A percentile compares a stretch with the other conserved stretches of the same genome.
These are phyloP conservation scores for Pseudocohnilembus persalinus DNA, from an alignment of 169 alveolate species.

Conservation along the genomic window DNA sequence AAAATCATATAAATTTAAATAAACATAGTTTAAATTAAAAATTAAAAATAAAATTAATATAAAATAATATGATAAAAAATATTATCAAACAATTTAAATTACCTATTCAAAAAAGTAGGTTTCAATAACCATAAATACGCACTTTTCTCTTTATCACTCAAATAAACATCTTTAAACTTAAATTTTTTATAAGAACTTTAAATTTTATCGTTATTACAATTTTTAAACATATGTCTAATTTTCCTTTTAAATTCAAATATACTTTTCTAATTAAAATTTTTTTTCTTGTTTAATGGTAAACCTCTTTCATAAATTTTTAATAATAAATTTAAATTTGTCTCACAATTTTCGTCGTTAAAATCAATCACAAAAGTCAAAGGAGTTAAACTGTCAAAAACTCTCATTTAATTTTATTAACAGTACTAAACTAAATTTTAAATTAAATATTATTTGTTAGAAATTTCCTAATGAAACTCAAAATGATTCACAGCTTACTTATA, in stretches of 20 bases:
- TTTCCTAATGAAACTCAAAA: slow-evolving; percentile 67
- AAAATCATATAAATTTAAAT: no score
- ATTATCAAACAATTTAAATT: no score
- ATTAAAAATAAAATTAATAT: no score
- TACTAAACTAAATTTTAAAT: slow-evolving; percentile 52
- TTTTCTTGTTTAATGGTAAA: slow-evolving; percentile 41
- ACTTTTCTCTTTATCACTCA: slow-evolving; percentile 52
- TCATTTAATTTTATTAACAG: slow-evolving; percentile 56
- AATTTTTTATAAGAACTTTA: not conserved
- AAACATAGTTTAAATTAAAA: no score
- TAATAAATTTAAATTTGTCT: slow-evolving; percentile 19
- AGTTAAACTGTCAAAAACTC: slow-evolving; percentile 55
- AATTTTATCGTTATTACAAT: slow-evolving; percentile 10
- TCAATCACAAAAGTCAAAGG: slow-evolving; percentile 68
- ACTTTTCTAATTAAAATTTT: slow-evolving; percentile 24
- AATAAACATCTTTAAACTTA: slow-evolving; percentile 20
- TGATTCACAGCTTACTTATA: slow-evolving; percentile 74
- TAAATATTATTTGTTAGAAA: slow-evolving; percentile 68
- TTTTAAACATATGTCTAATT: slow-evolving; percentile 9
- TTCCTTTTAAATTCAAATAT: slow-evolving; percentile 26
- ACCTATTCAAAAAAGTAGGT: slow-evolving; percentile 68
- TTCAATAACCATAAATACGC: slow-evolving; percentile 74
- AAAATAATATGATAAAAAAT: no score
- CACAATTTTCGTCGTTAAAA: slow-evolving; percentile 41
- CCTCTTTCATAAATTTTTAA: slow-evolving; percentile 33